These are phyloP conservation scores for Geotrichum cucujoidarum DNA, from an alignment of 1,139 yeast genomes.

Conservation along the genomic window DNA sequence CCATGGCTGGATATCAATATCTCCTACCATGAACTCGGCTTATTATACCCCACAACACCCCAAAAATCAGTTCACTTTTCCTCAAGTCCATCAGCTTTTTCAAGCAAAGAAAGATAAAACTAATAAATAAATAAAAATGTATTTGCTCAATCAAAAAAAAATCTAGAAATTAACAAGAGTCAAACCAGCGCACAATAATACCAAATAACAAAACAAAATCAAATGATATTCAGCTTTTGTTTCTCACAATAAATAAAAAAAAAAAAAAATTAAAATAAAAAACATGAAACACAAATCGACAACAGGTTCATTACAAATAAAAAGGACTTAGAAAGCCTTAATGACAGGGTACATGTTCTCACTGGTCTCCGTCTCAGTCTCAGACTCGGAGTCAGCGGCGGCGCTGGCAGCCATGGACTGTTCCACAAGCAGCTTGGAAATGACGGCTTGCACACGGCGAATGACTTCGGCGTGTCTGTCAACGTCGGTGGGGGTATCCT, in stretches of 20 bases:
- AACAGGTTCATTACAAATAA: neutral
- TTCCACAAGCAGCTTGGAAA: conserved; percentile 22
- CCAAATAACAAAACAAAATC: too few species aligned
- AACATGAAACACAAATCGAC: neutral
- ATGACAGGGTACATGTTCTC: conserved; percentile 24
- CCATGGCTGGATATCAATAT: too few species aligned
- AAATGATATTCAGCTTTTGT: neutral
- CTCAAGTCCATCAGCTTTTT: too few species aligned
- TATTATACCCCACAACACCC: too few species aligned
- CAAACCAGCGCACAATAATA: too few species aligned
- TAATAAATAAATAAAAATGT: too few species aligned
- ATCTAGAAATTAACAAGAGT: too few species aligned
- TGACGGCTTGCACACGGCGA: conserved; percentile 21
- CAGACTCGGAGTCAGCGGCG: conserved; percentile 5
- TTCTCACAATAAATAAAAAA: conserved; percentile 2
- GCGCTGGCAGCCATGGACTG: conserved; percentile 4
- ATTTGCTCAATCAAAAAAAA: neutral
- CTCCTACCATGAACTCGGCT: too few species aligned
- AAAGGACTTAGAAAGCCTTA: conserved; percentile 24
- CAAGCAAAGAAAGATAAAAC: too few species aligned
- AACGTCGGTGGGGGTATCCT: conserved; percentile 11
- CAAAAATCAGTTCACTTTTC: too few species aligned
- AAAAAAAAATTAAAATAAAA: conserved; percentile 3
- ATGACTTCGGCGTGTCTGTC: conserved; percentile 23
- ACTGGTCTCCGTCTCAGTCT: conserved; percentile 1